phyloP scores from a whole-genome alignment of 768 basidiomycete genomes.

The Antrodiella citrinella region DNA sequence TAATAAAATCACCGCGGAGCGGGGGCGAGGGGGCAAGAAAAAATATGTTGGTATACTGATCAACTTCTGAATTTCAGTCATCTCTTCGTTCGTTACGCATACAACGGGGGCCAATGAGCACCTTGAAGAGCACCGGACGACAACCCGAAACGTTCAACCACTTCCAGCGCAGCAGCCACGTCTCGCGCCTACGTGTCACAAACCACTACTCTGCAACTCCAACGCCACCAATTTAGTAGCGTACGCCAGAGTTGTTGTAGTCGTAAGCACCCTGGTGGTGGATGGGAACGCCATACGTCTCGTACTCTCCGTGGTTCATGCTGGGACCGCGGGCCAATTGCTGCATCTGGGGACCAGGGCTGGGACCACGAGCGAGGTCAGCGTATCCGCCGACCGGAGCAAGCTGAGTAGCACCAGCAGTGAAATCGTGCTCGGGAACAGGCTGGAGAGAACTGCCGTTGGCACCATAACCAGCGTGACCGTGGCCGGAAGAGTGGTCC shows the following conservation, averaged over 20 bases:
- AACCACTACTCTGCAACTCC: neutral
- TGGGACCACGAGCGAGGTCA: constrained; percentile 69
- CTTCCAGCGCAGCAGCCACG: constrained; percentile 8
- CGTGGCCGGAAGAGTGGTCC: constrained; percentile 35
- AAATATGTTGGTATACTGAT: constrained; percentile 2
- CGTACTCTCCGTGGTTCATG: constrained; percentile 35
- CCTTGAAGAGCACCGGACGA: constrained; percentile 6
- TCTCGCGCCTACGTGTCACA: constrained; percentile 3
- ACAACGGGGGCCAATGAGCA: constrained; percentile 6
- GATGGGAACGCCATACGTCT: constrained; percentile 47
- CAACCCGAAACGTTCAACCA: constrained; percentile 1
- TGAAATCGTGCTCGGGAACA: constrained; percentile 72
- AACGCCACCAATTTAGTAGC: constrained; percentile 13
- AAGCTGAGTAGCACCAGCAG: constrained; percentile 43
- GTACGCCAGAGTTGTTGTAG: constrained; percentile 12
- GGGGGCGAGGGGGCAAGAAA: neutral
- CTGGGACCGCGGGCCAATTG: constrained; percentile 40
- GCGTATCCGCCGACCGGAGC: constrained; percentile 77
- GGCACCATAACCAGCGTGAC: constrained; percentile 18
- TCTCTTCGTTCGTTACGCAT: constrained; percentile 12
- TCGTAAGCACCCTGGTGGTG: constrained; percentile 45
- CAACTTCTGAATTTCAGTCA: constrained; percentile 12
- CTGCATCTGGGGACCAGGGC: constrained; percentile 62
- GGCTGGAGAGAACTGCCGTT: constrained; percentile 30
- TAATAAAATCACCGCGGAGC: neutral